Base-by-base conservation (phyloP, 2,329 filamentous ascomycete genomes). In the Diplodia mutila region DNA sequence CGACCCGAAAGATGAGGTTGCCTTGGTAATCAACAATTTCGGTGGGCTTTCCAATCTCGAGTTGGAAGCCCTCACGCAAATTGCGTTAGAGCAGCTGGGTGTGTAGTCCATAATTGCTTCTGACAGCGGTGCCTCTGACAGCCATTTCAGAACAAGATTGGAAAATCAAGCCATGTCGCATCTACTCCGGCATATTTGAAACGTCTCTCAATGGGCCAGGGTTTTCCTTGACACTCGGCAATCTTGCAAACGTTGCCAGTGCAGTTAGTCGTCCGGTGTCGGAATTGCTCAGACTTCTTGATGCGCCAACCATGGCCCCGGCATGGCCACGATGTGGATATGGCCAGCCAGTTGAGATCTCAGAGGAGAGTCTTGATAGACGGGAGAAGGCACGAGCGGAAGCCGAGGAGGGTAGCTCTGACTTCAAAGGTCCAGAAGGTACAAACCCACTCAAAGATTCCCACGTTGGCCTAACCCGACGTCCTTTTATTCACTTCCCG, bases 171-270 rank as follows among this genome's bases (percentile, higher is more conserved):
- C 88, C 89, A 0, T 83, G 85, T 27, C 80, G 89, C 48, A 84
- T 90, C 54, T 82, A 91, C 42, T 82, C 87, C 34, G 88, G 89
- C 14, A 90, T 89, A 0, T 92, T 89, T 78, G 88, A 92, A 84
- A 91, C 90, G 16, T 90, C 88, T 70, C 77, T 92, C 69, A 91
- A 92, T 71, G 89, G 89, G 0, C 81, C 90, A 7, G 90, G 90
- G 4, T 92, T 92, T 79, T 85, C 82, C 8, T 83, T 87, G 37
- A 86, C 85, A 0, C 74, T 87, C 0, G 83, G 84, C 37, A 86
- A 86, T 70, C 75, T 87, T 57, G 80, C 80, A 2, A 76, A 80
- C 42, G 81, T 84, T 70, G 80, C 81, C 6, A 75, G 75, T 32
- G 73, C 79, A 12, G 81, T 82, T 70, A 73, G 75, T 4, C 72